Conservation (phyloP, 495 filamentous ascomycete species). For the Podospora appendiculata region DNA sequence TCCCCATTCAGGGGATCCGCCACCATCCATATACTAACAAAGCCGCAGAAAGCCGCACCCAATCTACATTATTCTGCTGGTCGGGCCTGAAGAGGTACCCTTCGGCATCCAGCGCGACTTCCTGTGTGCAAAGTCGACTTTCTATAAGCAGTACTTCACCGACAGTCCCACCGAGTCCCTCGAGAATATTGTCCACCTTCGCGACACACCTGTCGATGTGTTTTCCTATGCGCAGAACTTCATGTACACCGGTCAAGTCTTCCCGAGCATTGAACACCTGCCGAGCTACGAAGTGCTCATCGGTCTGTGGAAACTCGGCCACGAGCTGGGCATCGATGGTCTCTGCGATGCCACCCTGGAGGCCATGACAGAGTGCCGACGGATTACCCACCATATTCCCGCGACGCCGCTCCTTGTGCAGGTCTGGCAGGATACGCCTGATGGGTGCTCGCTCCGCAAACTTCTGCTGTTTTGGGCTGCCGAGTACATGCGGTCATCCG, state of each 20-base stretch:
- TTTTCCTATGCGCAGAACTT: conserved; percentile 46
- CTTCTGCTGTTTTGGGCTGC: conserved; percentile 49
- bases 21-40: neutral
- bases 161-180: conserved; percentile 23
- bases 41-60: conserved; percentile 40
- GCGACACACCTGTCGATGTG: conserved; percentile 33
- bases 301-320: conserved; percentile 43
- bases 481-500: conserved; percentile 46
- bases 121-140: conserved; percentile 40
- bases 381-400: conserved; percentile 39
- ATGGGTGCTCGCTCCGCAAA: conserved; percentile 44
- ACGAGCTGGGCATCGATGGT: conserved; percentile 42
- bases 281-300: conserved; percentile 44
- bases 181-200: conserved; percentile 40
- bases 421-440: conserved; percentile 47
- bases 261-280: conserved; percentile 25
- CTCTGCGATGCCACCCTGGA: conserved; percentile 43
- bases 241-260: conserved; percentile 41
- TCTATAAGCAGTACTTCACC: conserved; percentile 35
- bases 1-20: no score
- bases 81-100: conserved; percentile 40
- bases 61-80: conserved; percentile 42
- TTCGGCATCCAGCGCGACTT: conserved; percentile 50
- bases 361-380: conserved; percentile 44
- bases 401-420: conserved; percentile 44